Evolutionary conservation across 73 alveolate species (phyloP).

Genomic region (Paramecium tetraurelia): DNA sequence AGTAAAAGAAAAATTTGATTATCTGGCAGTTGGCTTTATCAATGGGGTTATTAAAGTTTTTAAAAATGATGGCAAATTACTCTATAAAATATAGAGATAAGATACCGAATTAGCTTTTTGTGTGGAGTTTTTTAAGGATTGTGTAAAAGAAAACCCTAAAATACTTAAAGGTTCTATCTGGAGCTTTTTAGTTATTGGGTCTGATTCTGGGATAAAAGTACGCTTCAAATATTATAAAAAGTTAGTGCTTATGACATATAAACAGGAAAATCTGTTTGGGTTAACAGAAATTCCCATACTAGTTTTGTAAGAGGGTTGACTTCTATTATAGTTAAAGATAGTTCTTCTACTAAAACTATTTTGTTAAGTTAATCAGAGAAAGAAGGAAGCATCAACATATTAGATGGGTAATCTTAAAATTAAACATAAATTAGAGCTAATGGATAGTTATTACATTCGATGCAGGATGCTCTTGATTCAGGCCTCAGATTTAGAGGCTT

Average conservation of each 20-base stretch:
- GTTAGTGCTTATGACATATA: neutral
- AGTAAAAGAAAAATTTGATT: neutral
- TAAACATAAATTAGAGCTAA: neutral
- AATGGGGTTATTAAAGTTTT: neutral
- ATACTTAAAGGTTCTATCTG: neutral
- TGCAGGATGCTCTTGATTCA: slow-evolving; percentile 10
- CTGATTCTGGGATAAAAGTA: slow-evolving; percentile 27
- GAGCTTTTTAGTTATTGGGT: neutral
- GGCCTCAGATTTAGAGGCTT: slow-evolving; percentile 32
- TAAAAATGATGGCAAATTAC: neutral
- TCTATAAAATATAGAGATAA: neutral
- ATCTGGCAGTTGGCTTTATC: slow-evolving; percentile 18
- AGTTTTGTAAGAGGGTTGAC: slow-evolving; percentile 41
- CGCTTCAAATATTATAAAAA: neutral
- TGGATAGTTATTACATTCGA: neutral
- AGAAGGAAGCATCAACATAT: neutral
- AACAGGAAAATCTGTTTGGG: slow-evolving; percentile 36
- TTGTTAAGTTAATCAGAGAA: neutral
- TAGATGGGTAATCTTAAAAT: neutral
- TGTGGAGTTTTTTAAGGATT: neutral
- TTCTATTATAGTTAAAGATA: slow-evolving; percentile 14
- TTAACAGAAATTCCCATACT: neutral
- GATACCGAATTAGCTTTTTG: neutral
- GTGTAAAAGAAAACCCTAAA: neutral
- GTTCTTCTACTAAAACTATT: slow-evolving; percentile 9